A percentile compares a stretch with the other conserved stretches of the same genome.
Evolutionary conservation across 75 land plant genomes (phyloP).

Genomic region (Chamaecyparis obtusa): DNA sequence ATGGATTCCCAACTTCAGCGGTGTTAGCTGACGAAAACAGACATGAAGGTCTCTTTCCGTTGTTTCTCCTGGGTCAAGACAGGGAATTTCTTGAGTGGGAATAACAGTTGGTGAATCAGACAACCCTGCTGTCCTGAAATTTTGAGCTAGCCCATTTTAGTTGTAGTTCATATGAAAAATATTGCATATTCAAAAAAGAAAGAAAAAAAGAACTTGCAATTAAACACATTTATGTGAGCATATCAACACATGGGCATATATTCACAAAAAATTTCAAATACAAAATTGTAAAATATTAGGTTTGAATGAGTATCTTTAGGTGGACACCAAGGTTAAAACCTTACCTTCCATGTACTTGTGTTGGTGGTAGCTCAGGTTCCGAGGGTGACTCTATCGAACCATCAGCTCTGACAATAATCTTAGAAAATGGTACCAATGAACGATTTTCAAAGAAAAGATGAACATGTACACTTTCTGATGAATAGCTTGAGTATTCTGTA

Average conservation of each 20-base stretch:
- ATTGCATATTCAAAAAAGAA: neutral
- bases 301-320: neutral
- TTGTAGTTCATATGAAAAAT: neutral
- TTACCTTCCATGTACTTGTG: neutral
- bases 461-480: slow-evolving; percentile 7
- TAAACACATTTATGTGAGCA: slow-evolving; percentile 8
- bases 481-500: slow-evolving; percentile 46
- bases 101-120: slow-evolving; percentile 31
- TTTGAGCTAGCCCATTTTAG: neutral
- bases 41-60: slow-evolving; percentile 50
- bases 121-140: neutral
- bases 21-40: slow-evolving; percentile 72
- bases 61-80: slow-evolving; percentile 55
- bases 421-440: slow-evolving; percentile 1
- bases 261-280: neutral
- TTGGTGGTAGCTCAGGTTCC: neutral
- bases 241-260: neutral
- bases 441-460: slow-evolving; percentile 14
- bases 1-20: slow-evolving; percentile 59
- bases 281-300: neutral
- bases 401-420: slow-evolving; percentile 9
- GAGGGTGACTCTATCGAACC: neutral
- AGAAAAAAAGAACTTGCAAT: slow-evolving; percentile 8
- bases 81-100: slow-evolving; percentile 56
- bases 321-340: neutral